Evolutionary conservation across 495 filamentous ascomycete genomes (phyloP).

Genomic region (Penicillium ucsense): DNA sequence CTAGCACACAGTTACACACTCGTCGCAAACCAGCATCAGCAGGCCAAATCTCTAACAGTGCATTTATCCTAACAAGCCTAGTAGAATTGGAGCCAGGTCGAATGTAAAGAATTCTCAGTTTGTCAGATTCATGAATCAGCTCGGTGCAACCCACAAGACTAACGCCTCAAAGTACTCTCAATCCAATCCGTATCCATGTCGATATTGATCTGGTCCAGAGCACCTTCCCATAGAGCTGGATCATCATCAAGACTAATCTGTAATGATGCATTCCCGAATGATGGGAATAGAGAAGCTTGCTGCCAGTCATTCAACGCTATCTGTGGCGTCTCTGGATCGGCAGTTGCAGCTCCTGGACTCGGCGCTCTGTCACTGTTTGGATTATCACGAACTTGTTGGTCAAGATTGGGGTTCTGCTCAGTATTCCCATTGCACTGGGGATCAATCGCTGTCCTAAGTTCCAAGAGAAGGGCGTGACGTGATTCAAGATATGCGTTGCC

Average conservation of each 20-base stretch:
- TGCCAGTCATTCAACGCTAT: constrained; percentile 12
- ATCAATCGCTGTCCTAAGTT: constrained; percentile 22
- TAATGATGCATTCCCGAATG: constrained; percentile 24
- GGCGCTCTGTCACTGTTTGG: constrained; percentile 11
- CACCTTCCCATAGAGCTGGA: constrained; percentile 29
- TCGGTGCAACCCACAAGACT: background rate
- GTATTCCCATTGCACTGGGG: constrained; percentile 6
- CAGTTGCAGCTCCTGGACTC: constrained; percentile 1
- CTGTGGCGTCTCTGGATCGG: background rate
- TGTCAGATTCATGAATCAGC: no score
- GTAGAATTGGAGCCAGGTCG: no score
- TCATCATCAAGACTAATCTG: constrained; percentile 30
- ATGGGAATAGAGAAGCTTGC: constrained; percentile 13
- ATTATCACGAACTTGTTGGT: constrained; percentile 3
- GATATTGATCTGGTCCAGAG: constrained; percentile 28
- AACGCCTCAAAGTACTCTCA: constrained; percentile 24
- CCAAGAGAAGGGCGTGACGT: constrained; percentile 31
- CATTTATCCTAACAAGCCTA: no score
- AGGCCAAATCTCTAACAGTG: no score
- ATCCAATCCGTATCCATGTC: constrained; percentile 36
- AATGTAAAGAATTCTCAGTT: no score
- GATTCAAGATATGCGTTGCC: constrained; percentile 37
- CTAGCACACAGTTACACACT: no score
- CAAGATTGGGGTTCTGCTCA: background rate
- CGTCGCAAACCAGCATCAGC: no score